phyloP scores from a whole-genome alignment of 164 flowering plant species.

The Berberis vulgaris region DNA sequence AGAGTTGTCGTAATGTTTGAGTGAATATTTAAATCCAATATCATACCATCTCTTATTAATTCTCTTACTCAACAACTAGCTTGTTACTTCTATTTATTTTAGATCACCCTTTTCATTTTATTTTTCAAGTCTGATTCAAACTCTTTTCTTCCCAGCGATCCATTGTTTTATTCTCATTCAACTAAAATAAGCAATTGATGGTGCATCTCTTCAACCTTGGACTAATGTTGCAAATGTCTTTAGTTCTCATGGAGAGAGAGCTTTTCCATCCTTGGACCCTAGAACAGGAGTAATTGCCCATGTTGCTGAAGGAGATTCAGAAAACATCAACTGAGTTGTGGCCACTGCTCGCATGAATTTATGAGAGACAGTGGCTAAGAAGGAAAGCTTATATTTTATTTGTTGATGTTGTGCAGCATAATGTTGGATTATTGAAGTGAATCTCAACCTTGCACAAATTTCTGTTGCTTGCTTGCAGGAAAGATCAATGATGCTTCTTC shows the following conservation, averaged over 20 bases:
- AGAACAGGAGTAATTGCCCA: conserved; percentile 69
- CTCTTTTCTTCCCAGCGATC: too few relatives aligned
- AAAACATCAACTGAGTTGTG: conserved; percentile 71
- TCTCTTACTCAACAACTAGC: too few relatives aligned
- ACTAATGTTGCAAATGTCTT: background rate
- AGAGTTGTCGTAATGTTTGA: too few relatives aligned
- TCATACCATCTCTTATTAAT: too few relatives aligned
- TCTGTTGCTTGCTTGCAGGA: conserved; percentile 23
- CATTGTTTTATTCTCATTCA: too few relatives aligned
- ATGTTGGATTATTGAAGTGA: background rate
- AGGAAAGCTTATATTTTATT: conserved; percentile 53
- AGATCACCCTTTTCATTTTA: too few relatives aligned
- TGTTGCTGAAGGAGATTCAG: conserved; percentile 72
- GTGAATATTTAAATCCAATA: too few relatives aligned
- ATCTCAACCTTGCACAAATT: background rate
- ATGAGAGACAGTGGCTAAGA: conserved; percentile 84
- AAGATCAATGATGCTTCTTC: conserved; percentile 29
- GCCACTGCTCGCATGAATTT: conserved; percentile 73
- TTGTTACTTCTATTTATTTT: too few relatives aligned
- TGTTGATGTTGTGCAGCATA: background rate
- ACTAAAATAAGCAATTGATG: too few relatives aligned
- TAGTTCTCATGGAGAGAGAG: conserved; percentile 38
- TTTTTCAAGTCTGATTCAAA: too few relatives aligned
- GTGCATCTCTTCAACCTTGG: background rate
- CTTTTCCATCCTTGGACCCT: conserved; percentile 66